Evolutionary conservation across 371 early-diverging fungal genomes (phyloP).

Genomic region (Sporodiniella umbellata): DNA sequence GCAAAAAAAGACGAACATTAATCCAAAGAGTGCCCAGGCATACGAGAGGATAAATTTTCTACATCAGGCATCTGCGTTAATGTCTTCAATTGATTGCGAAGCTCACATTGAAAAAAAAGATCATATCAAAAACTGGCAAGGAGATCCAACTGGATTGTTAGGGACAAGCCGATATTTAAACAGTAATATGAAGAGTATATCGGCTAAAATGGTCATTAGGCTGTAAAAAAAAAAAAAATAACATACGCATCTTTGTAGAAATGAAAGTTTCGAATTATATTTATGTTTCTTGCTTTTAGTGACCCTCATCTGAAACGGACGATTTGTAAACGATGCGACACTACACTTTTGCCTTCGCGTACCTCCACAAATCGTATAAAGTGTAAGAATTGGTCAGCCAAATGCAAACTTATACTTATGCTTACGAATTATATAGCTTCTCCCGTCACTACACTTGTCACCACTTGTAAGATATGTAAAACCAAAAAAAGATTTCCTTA

Average conservation of each 20-base stretch:
- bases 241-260: no score
- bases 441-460: conserved; percentile 22
- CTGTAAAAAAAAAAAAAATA: conserved; percentile 18
- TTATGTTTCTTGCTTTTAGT: no score
- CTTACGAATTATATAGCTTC: conserved; percentile 12
- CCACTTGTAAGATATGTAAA: conserved; percentile 25
- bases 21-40: conserved; percentile 28
- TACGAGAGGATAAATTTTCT: conserved; percentile 39
- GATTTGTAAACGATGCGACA: conserved; percentile 43
- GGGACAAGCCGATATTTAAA: conserved; percentile 34
- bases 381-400: conserved; percentile 16
- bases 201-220: conserved; percentile 30
- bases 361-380: conserved; percentile 24
- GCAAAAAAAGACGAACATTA: conserved; percentile 21
- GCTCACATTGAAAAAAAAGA: not conserved
- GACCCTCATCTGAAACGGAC: conserved; percentile 36
- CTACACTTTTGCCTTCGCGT: conserved; percentile 29
- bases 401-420: not conserved
- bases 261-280: no score
- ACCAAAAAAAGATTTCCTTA: conserved; percentile 17
- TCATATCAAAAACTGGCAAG: conserved; percentile 10
- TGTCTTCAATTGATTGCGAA: conserved; percentile 23
- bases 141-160: conserved; percentile 23
- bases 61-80: conserved; percentile 37
- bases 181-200: conserved; percentile 33